Conservation (phyloP, 345 rosid genomes). For the Sisymbrium altissimum region DNA sequence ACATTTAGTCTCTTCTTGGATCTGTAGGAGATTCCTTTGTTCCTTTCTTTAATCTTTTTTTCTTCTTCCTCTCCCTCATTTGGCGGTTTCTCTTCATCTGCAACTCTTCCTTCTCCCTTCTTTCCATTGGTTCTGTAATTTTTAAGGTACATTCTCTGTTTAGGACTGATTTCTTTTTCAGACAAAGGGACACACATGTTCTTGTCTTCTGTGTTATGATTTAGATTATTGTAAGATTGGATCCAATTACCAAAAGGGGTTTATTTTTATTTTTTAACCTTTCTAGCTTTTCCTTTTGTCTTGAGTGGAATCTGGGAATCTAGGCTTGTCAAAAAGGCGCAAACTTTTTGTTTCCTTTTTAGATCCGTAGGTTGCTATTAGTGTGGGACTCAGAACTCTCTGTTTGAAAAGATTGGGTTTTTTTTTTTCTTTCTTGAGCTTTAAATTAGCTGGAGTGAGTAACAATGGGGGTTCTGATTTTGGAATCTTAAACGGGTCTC, state of each 20-base stretch:
- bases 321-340: conserved; percentile 31
- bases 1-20: conserved; percentile 47
- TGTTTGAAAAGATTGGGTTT: not conserved
- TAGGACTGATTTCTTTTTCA: conserved; percentile 3
- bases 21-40: conserved; percentile 45
- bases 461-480: conserved; percentile 20
- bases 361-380: conserved; percentile 22
- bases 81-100: conserved; percentile 22
- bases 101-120: conserved; percentile 7
- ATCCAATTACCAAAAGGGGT: conserved; percentile 26
- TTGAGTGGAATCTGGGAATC: conserved; percentile 29
- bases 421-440: conserved; percentile 10
- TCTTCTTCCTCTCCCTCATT: conserved; percentile 17
- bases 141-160: conserved; percentile 24
- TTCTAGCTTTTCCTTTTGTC: conserved; percentile 2
- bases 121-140: conserved; percentile 27
- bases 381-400: conserved; percentile 12
- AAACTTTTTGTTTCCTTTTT: conserved; percentile 15
- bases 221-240: conserved; percentile 28
- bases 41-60: conserved; percentile 17
- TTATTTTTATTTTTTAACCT: not conserved
- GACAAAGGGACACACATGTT: conserved; percentile 27
- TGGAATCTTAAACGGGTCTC: conserved; percentile 27
- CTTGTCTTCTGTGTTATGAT: conserved; percentile 18
- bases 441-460: conserved; percentile 38